These are phyloP conservation scores for Primulina eburnea DNA, from an alignment of 257 asterid genomes.

Conservation along the genomic window DNA sequence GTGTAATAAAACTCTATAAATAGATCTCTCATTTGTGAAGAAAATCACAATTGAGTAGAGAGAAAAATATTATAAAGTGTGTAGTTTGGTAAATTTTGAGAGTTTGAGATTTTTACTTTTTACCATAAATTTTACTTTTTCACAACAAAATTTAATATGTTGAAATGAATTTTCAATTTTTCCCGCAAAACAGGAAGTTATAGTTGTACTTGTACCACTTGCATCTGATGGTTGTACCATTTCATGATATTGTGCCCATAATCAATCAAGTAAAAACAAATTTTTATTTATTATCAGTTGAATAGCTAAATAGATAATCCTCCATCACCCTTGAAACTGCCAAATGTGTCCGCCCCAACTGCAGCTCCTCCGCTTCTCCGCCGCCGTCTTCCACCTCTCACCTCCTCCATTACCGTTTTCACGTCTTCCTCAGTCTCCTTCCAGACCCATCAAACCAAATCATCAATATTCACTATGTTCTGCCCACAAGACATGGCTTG, in stretches of 20 bases:
- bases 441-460: conserved; percentile 4
- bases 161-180: too few species aligned
- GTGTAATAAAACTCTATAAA: too few species aligned
- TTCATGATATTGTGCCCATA: neutral
- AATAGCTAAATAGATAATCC: neutral
- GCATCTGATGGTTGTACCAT: neutral
- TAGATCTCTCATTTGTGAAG: too few species aligned
- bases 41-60: too few species aligned
- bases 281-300: neutral
- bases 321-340: neutral
- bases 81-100: too few species aligned
- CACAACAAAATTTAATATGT: too few species aligned
- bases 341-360: conserved; percentile 29
- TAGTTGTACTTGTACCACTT: neutral
- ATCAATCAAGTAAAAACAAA: too few species aligned
- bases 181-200: too few species aligned
- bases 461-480: conserved; percentile 21
- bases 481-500: conserved; percentile 31
- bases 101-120: too few species aligned
- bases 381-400: conserved; percentile 28
- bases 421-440: conserved; percentile 12
- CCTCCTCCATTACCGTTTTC: conserved; percentile 24
- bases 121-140: too few species aligned
- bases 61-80: too few species aligned
- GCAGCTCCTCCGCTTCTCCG: conserved; percentile 35